These are phyloP conservation scores for Barnettozyma vustinii DNA, from an alignment of 805 yeast species.

Conservation along the genomic window DNA sequence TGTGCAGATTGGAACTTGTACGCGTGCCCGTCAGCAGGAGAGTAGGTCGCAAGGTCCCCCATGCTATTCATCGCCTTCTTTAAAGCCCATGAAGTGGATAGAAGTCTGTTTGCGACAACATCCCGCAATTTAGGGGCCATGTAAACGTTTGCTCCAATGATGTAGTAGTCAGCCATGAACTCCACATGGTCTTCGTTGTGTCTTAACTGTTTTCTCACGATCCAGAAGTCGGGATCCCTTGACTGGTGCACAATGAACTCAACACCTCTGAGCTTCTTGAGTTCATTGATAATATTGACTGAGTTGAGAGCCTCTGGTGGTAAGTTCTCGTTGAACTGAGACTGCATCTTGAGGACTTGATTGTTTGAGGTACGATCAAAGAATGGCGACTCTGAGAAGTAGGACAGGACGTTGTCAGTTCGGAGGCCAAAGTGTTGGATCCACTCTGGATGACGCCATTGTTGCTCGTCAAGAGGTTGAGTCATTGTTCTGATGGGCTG, in stretches of 20 bases:
- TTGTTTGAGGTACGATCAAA: constrained; percentile 92
- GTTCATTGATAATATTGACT: constrained; percentile 45
- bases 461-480: constrained; percentile 72
- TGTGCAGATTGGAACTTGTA: constrained; percentile 26
- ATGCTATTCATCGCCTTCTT: constrained; percentile 43
- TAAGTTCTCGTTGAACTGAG: constrained; percentile 63
- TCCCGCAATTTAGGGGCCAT: constrained; percentile 80
- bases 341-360: constrained; percentile 93
- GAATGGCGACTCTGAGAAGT: constrained; percentile 91
- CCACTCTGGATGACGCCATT: constrained; percentile 98
- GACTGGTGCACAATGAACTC: constrained; percentile 75
- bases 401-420: constrained; percentile 87
- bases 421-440: constrained; percentile 82
- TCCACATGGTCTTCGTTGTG: constrained; percentile 43
- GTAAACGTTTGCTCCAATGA: constrained; percentile 87
- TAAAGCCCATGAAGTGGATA: constrained; percentile 28
- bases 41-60: constrained; percentile 45
- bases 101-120: constrained; percentile 64
- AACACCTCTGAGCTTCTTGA: constrained; percentile 74
- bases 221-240: constrained; percentile 91
- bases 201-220: constrained; percentile 77
- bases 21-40: constrained; percentile 57
- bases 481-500: background rate
- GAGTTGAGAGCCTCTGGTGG: constrained; percentile 20
- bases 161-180: constrained; percentile 72